Percentiles rank a stretch among this genome's conserved stretches.
Evolutionary conservation across 306 rosid genomes (phyloP).

Genomic region (Nissolia schottii): DNA sequence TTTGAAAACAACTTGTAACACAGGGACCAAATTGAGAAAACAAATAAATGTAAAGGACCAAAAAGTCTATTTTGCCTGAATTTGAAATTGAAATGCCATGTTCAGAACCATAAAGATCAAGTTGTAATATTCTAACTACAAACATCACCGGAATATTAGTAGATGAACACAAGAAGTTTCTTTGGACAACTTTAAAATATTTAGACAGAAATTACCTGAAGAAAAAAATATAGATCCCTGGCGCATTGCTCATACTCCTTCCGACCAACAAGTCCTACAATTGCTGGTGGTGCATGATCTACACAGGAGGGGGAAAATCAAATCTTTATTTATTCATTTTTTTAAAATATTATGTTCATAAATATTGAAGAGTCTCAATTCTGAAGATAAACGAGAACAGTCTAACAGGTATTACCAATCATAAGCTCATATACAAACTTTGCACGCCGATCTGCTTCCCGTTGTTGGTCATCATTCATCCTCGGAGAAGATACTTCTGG

Average conservation of each 20-base stretch:
- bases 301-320: neutral
- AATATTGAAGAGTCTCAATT: neutral
- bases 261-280: slow-evolving; percentile 92
- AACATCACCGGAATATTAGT: neutral
- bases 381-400: slow-evolving; percentile 10
- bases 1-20: too few species aligned
- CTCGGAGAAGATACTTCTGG: slow-evolving; percentile 47
- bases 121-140: neutral
- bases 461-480: slow-evolving; percentile 48
- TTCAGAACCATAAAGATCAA: neutral
- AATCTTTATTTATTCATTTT: neutral
- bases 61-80: too few species aligned
- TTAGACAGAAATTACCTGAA: slow-evolving; percentile 61
- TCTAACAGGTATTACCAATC: slow-evolving; percentile 54
- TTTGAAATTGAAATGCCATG: slow-evolving; percentile 10
- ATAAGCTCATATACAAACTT: slow-evolving; percentile 85
- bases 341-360: neutral
- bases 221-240: slow-evolving; percentile 82
- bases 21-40: too few species aligned
- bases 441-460: slow-evolving; percentile 78
- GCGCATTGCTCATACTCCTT: slow-evolving; percentile 94
- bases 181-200: neutral
- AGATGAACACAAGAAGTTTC: slow-evolving; percentile 11
- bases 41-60: too few species aligned
- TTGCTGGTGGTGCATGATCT: slow-evolving; percentile 83